Evolutionary conservation across 2,329 filamentous ascomycete species (phyloP).

Genomic region (Talaromyces sp.): DNA sequence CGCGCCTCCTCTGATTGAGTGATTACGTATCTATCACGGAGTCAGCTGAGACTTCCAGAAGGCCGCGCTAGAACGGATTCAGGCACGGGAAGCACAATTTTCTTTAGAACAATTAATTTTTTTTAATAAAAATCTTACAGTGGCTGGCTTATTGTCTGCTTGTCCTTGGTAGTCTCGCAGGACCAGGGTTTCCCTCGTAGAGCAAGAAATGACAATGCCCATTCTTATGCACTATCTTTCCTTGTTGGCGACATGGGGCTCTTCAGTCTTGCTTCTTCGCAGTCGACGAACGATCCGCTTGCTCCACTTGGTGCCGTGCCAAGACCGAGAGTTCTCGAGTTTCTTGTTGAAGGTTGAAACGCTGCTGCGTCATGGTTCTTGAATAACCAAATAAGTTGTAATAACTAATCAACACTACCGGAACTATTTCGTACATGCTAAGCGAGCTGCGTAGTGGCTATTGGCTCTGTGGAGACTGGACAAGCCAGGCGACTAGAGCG

Average conservation of each 20-base stretch:
- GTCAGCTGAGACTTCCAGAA: not conserved
- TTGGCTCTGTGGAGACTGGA: too few relatives aligned
- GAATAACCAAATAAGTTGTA: too few relatives aligned
- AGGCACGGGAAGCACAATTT: not conserved
- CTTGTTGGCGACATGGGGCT: too few relatives aligned
- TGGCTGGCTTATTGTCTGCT: not conserved
- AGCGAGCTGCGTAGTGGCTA: too few relatives aligned
- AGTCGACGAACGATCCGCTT: not conserved
- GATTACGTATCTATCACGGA: not conserved
- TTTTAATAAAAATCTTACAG: not conserved
- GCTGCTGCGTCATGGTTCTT: not conserved
- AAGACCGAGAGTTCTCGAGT: not conserved
- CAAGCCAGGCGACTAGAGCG: not conserved
- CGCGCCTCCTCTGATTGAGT: not conserved
- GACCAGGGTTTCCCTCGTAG: too few relatives aligned
- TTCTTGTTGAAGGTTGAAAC: not conserved
- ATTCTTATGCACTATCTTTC: too few relatives aligned
- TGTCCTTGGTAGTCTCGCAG: not conserved
- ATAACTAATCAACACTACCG: too few relatives aligned
- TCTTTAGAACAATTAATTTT: too few relatives aligned
- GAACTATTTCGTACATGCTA: too few relatives aligned
- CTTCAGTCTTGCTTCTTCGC: too few relatives aligned
- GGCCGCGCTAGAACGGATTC: not conserved
- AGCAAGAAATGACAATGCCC: too few relatives aligned
- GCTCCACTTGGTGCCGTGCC: not conserved